These are phyloP conservation scores for Amaranthus tricolor DNA, from an alignment of 179 eudicot genomes.

Conservation along the genomic window DNA sequence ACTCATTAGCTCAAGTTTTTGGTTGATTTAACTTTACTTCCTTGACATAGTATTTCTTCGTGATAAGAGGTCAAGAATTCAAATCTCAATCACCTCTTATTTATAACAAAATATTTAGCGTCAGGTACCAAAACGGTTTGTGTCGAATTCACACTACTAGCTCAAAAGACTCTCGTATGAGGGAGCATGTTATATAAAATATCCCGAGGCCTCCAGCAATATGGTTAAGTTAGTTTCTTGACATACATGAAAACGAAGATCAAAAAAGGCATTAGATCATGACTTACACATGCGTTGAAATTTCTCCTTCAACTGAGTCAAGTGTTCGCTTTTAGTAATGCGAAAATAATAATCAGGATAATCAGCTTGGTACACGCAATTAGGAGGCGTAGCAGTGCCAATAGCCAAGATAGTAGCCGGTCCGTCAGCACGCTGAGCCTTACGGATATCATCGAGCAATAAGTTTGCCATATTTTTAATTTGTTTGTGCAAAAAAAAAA, in stretches of 20 bases:
- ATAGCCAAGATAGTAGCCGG: constrained; percentile 40
- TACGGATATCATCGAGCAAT: constrained; percentile 30
- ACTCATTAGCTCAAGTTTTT: too few species aligned
- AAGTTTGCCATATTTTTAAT: constrained; percentile 10
- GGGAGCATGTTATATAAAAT: too few species aligned
- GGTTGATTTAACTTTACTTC: too few species aligned
- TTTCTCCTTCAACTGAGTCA: constrained; percentile 34
- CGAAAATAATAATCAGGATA: constrained; percentile 43
- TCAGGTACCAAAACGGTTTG: too few species aligned
- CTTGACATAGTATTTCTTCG: too few species aligned
- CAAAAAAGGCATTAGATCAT: not conserved
- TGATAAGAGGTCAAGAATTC: too few species aligned
- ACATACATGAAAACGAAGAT: not conserved
- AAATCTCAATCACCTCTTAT: too few species aligned
- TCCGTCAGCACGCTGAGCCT: constrained; percentile 37
- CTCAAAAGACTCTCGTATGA: too few species aligned
- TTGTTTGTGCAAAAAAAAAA: too few species aligned
- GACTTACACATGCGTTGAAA: constrained; percentile 41
- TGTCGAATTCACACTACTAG: not conserved
- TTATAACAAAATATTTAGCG: too few species aligned
- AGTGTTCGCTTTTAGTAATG: constrained; percentile 37
- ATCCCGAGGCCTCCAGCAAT: too few species aligned
- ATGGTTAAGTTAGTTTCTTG: too few species aligned
- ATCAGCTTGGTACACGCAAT: constrained; percentile 32
- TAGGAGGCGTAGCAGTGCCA: constrained; percentile 40